Conservation (phyloP, 257 asterid genomes). For the Euphrasia confusa region DNA sequence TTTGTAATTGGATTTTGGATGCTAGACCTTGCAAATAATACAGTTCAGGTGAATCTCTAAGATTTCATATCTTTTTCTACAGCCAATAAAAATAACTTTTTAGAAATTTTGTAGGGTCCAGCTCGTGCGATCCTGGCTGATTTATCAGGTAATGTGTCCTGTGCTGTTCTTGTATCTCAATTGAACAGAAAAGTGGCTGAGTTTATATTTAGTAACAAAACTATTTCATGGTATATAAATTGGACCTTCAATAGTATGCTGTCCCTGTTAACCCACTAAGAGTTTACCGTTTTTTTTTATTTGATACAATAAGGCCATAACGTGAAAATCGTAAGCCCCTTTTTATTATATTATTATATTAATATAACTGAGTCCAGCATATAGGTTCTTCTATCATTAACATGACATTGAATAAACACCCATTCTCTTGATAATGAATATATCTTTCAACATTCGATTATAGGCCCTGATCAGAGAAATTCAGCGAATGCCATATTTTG, state of each 20-base stretch:
- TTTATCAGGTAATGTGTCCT: constrained; percentile 64
- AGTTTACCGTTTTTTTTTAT: constrained; percentile 4
- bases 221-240: background rate
- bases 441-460: constrained; percentile 23
- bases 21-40: constrained; percentile 99
- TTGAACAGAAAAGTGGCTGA: background rate
- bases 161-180: constrained; percentile 10
- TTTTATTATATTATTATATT: constrained; percentile 19
- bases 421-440: constrained; percentile 11
- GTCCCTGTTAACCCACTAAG: constrained; percentile 2
- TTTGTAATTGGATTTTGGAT: constrained; percentile 95
- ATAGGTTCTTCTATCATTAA: background rate
- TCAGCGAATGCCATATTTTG: constrained; percentile 95
- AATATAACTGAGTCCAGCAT: constrained; percentile 12
- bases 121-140: constrained; percentile 99
- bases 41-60: constrained; percentile 78
- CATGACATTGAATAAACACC: constrained; percentile 13
- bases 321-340: constrained; percentile 12
- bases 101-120: constrained; percentile 66
- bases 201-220: constrained; percentile 12
- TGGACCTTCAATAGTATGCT: constrained; percentile 12
- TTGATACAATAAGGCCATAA: background rate
- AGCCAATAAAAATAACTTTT: constrained; percentile 16
- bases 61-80: background rate
- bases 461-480: constrained; percentile 97